phyloP scores from a whole-genome alignment of 1,284 basidiomycete genomes.

The Flammula alnicola region DNA sequence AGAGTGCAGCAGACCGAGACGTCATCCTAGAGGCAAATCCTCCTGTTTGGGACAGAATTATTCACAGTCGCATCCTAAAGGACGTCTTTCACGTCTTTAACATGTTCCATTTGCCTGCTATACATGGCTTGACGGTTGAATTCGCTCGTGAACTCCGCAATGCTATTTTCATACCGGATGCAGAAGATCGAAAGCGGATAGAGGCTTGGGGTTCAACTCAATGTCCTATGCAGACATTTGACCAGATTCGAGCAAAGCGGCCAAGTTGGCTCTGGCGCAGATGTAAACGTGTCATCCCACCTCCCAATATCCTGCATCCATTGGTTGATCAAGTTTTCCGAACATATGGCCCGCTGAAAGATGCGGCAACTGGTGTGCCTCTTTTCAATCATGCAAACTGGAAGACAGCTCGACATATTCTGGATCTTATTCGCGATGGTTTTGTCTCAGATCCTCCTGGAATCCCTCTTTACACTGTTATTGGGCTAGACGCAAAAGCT shows the following conservation, averaged over 20 bases:
- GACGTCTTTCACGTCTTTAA: too few species aligned
- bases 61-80: too few species aligned
- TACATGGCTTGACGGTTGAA: too few species aligned
- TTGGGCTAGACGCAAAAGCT: constrained; percentile 17
- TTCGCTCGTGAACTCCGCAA: constrained; percentile 33
- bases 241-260: constrained; percentile 16
- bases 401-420: constrained; percentile 30
- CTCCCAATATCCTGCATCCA: constrained; percentile 26
- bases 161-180: constrained; percentile 34
- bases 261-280: constrained; percentile 29
- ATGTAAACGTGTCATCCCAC: constrained; percentile 31
- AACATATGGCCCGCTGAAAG: constrained; percentile 31
- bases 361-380: constrained; percentile 26
- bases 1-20: too few species aligned
- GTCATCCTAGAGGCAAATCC: too few species aligned
- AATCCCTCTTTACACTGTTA: constrained; percentile 20
- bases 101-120: too few species aligned
- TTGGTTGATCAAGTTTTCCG: constrained; percentile 26
- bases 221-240: constrained; percentile 23
- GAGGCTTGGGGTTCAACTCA: constrained; percentile 25
- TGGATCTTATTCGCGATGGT: constrained; percentile 30
- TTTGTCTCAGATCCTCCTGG: constrained; percentile 34
- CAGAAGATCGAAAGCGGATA: constrained; percentile 27
- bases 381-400: constrained; percentile 31
- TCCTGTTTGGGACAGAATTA: too few species aligned